Evolutionary conservation across 495 filamentous ascomycete genomes (phyloP).

Genomic region (Trichoderma reesei): DNA sequence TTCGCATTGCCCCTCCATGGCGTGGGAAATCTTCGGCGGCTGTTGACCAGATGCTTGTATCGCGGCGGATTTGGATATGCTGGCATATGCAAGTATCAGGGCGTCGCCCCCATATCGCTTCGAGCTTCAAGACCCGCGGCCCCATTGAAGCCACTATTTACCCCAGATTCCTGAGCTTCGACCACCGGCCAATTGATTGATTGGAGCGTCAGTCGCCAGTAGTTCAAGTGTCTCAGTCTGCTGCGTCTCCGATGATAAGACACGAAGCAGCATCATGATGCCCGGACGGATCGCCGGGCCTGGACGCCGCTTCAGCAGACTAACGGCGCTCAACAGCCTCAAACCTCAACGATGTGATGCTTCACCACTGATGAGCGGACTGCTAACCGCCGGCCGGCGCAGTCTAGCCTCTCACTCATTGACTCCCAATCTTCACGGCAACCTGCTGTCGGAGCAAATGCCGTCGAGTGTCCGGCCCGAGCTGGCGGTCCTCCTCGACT

Average conservation of each 20-base stretch:
- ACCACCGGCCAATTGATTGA: not conserved
- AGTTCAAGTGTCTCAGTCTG: no score
- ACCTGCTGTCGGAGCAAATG: not conserved
- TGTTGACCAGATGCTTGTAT: not conserved
- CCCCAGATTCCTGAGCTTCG: not conserved
- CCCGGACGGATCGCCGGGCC: not conserved
- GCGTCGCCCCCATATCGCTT: slow-evolving; percentile 1
- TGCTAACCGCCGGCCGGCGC: not conserved
- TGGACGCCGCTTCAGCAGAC: not conserved
- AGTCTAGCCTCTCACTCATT: not conserved
- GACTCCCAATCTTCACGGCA: not conserved
- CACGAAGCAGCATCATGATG: not conserved
- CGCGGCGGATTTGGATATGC: not conserved
- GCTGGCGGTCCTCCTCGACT: not conserved
- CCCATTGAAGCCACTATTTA: slow-evolving; percentile 5
- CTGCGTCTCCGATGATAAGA: not conserved
- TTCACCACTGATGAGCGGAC: not conserved
- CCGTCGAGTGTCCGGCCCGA: not conserved
- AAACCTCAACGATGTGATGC: not conserved
- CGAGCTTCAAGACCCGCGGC: slow-evolving; percentile 1
- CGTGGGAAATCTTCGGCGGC: slow-evolving; percentile 1
- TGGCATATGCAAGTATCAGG: not conserved
- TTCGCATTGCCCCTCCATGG: slow-evolving; percentile 2
- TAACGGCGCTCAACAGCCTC: not conserved
- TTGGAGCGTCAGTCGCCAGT: no score